Evolutionary conservation across 352 stramenopile species (phyloP).

Genomic region (Phytophthora pluvialis): DNA sequence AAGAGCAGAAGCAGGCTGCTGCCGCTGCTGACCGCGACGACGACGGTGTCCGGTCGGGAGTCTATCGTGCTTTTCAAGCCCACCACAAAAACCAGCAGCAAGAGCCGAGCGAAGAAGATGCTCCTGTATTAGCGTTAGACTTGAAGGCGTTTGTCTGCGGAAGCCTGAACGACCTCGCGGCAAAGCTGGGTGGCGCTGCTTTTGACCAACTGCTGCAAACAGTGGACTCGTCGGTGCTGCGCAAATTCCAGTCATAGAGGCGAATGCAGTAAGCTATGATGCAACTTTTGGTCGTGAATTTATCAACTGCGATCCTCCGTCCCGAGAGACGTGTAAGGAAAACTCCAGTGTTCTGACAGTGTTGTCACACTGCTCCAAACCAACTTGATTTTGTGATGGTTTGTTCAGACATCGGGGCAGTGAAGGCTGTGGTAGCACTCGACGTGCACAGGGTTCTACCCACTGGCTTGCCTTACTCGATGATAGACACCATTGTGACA

Average conservation of each 20-base stretch:
- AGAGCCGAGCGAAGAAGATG: slow-evolving; percentile 39
- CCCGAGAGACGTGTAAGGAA: no score
- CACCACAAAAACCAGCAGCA: slow-evolving; percentile 42
- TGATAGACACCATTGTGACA: no score
- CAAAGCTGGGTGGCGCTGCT: slow-evolving; percentile 41
- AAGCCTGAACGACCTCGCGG: slow-evolving; percentile 50
- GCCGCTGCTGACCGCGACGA: slow-evolving; percentile 14
- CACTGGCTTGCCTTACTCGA: no score
- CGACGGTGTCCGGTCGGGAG: slow-evolving; percentile 29
- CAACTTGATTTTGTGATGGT: no score
- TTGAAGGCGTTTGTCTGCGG: slow-evolving; percentile 50
- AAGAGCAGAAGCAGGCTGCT: slow-evolving; percentile 34
- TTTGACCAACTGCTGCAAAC: slow-evolving; percentile 66
- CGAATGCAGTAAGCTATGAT: background rate
- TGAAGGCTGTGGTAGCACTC: no score
- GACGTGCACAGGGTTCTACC: no score
- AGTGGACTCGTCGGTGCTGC: slow-evolving; percentile 64
- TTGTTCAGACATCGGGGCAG: no score
- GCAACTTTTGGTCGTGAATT: background rate
- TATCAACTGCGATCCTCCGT: background rate
- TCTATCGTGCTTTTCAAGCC: slow-evolving; percentile 61
- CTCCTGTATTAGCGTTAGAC: slow-evolving; percentile 43
- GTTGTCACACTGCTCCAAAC: no score
- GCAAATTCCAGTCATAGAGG: slow-evolving; percentile 56
- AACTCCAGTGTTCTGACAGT: no score